Evolutionary conservation across 139 green algal species (phyloP), one percentile per base, ranked within the genome.

Genomic region (Microglena sp.): DNA sequence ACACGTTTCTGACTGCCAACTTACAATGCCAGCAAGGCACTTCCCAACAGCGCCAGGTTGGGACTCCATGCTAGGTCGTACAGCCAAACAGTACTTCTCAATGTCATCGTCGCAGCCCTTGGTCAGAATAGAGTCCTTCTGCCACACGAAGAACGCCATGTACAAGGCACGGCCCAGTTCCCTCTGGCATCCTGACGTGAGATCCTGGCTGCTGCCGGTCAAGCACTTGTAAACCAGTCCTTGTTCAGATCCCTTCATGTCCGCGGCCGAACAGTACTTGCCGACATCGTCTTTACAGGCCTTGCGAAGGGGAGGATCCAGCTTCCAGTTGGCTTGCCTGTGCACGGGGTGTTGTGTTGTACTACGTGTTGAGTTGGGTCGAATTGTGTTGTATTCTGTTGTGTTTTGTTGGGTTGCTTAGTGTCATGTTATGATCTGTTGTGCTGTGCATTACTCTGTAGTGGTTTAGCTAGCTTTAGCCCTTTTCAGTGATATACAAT

Each of bases 111-210:
- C 89, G 66, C 89, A 96, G 2, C 70, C 55, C 3, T 59, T 43
- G 0, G 89, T 96, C 21, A 96, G 65, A 24, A 74, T 74, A 30
- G 74, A 64, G n/a, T 26, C 7, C 2, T 11, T 50, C 27, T 64
- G 56, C 80, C 90, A 96, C 27, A 86, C 78, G 72, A 78, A 95
- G 57, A 96, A 84, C 2, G 89, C 87, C 82, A 90, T 90, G 62
- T 87, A 82, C 30, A 91, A 75, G 1, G 85, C 85, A 26, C 89
- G 83, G 5, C 76, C 78, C 46, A 95, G 64, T 82, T 95, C 85
- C 28, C 67, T 67, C 62, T 80, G 64, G 76, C 88, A 95, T 0
- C 53, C 61, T 2, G 60, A 59, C 6, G 11, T n/a, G 4, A 67
- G 24, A 22, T 58, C 36, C 7, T 70, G 64, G 45, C 62, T 79